Conservation (phyloP, 768 basidiomycete species). For the Boletus rufocinnamomeus region DNA sequence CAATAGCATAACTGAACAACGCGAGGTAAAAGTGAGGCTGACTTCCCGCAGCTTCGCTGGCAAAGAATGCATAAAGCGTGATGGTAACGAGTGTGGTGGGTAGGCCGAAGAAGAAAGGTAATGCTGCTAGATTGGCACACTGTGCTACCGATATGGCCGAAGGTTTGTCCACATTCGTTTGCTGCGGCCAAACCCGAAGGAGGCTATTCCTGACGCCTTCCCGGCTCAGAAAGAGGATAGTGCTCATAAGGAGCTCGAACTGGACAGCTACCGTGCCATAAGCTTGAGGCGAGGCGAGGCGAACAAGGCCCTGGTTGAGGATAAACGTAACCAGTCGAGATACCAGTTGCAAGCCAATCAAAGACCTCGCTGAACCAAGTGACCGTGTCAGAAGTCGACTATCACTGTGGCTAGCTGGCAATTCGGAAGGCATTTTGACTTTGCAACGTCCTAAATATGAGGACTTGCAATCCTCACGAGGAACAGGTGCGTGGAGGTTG, state of each 20-base stretch:
- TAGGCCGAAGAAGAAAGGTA: slow-evolving; percentile 71
- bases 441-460: slow-evolving; percentile 3
- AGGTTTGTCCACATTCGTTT: slow-evolving; percentile 5
- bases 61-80: slow-evolving; percentile 53
- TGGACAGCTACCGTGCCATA: slow-evolving; percentile 93
- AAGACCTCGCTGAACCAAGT: slow-evolving; percentile 53
- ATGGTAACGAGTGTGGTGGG: slow-evolving; percentile 59
- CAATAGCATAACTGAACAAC: slow-evolving; percentile 67
- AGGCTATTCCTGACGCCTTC: slow-evolving; percentile 91
- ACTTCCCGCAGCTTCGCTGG: slow-evolving; percentile 51
- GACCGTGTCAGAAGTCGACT: slow-evolving; percentile 29
- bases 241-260: slow-evolving; percentile 88
- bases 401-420: slow-evolving; percentile 1
- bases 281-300: slow-evolving; percentile 78
- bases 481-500: neutral
- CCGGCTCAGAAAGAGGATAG: slow-evolving; percentile 89
- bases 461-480: slow-evolving; percentile 7
- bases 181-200: slow-evolving; percentile 52
- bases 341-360: slow-evolving; percentile 84
- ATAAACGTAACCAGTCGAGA: slow-evolving; percentile 85
- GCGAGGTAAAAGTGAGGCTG: slow-evolving; percentile 69
- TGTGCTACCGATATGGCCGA: slow-evolving; percentile 16
- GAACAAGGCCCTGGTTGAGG: slow-evolving; percentile 85
- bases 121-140: slow-evolving; percentile 50
- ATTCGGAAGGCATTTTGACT: slow-evolving; percentile 14